Conservation (phyloP, 176 grass and related monocot genomes). For the Oryza meridionalis region DNA sequence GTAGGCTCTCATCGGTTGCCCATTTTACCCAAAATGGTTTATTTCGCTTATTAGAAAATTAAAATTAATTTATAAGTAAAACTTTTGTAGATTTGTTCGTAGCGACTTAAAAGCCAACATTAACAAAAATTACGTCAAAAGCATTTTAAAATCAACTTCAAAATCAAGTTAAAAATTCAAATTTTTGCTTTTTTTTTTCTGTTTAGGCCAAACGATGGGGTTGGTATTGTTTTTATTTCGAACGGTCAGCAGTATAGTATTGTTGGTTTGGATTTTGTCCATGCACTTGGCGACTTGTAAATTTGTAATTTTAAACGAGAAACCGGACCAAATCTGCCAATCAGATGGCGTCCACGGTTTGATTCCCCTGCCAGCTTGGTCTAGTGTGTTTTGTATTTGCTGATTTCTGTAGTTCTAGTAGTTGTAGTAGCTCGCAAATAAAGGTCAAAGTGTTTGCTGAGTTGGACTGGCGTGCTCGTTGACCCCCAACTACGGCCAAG, state of each 20-base stretch:
- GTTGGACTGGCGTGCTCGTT: slow-evolving; percentile 40
- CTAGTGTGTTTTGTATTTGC: slow-evolving; percentile 23
- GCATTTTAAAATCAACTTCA: too few species aligned
- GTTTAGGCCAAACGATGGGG: too few species aligned
- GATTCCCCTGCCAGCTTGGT: slow-evolving; percentile 30
- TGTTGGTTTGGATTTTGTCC: slow-evolving; percentile 33
- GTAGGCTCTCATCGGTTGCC: too few species aligned
- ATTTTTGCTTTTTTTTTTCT: too few species aligned
- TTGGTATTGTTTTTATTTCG: too few species aligned
- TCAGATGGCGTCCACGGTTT: slow-evolving; percentile 45
- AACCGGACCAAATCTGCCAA: slow-evolving; percentile 19
- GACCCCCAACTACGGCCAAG: slow-evolving; percentile 27
- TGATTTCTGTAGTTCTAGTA: slow-evolving; percentile 19
- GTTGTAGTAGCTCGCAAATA: neutral
- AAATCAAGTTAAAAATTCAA: too few species aligned
- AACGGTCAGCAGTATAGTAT: neutral
- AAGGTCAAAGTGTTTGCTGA: slow-evolving; percentile 46
- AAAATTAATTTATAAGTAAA: too few species aligned
- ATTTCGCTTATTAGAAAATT: too few species aligned
- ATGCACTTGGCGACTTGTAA: neutral
- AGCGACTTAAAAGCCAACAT: too few species aligned
- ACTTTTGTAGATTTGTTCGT: too few species aligned
- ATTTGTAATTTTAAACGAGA: neutral
- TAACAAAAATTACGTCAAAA: too few species aligned
- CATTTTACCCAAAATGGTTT: too few species aligned